phyloP scores from a whole-genome alignment of 169 alveolate species.

The Plasmodium inui region DNA sequence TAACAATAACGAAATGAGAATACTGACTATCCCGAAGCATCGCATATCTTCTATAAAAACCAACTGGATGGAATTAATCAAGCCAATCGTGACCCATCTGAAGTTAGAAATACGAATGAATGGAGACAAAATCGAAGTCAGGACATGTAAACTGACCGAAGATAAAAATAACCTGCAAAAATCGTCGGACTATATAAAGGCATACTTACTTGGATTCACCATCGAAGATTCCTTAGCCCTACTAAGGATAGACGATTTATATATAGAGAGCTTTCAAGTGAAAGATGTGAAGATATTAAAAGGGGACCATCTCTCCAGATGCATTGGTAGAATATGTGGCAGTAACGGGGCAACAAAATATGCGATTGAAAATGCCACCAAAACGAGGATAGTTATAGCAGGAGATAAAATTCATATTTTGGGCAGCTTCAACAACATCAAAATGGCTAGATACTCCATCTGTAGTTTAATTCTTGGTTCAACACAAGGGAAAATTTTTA shows the following conservation, averaged over 20 bases:
- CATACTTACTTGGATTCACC: slow-evolving; percentile 99
- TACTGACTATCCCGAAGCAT: slow-evolving; percentile 80
- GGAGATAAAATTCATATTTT: slow-evolving; percentile 85
- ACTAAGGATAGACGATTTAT: slow-evolving; percentile 97
- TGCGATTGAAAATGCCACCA: slow-evolving; percentile 99
- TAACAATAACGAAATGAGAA: slow-evolving; percentile 77
- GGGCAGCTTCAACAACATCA: slow-evolving; percentile 95
- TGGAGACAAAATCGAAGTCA: slow-evolving; percentile 59
- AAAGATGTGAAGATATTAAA: slow-evolving; percentile 97
- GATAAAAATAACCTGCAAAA: slow-evolving; percentile 89
- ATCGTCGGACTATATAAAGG: slow-evolving; percentile 96
- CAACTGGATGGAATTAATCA: slow-evolving; percentile 65
- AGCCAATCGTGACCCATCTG: slow-evolving; percentile 67
- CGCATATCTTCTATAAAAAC: slow-evolving; percentile 78
- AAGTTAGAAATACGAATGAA: slow-evolving; percentile 77
- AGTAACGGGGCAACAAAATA: slow-evolving; percentile 99
- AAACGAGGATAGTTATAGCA: slow-evolving; percentile 97
- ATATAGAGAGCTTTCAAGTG: slow-evolving; percentile 97
- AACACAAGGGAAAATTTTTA: slow-evolving; percentile 97
- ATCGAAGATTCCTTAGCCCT: slow-evolving; percentile 99
- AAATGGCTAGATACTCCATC: slow-evolving; percentile 97
- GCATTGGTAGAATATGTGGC: slow-evolving; percentile 99
- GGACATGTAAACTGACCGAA: slow-evolving; percentile 58
- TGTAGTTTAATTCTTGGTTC: slow-evolving; percentile 98
- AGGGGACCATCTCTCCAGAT: slow-evolving; percentile 98